Conservation (phyloP, 1,284 basidiomycete genomes). For the Mycosarcoma maydis region DNA sequence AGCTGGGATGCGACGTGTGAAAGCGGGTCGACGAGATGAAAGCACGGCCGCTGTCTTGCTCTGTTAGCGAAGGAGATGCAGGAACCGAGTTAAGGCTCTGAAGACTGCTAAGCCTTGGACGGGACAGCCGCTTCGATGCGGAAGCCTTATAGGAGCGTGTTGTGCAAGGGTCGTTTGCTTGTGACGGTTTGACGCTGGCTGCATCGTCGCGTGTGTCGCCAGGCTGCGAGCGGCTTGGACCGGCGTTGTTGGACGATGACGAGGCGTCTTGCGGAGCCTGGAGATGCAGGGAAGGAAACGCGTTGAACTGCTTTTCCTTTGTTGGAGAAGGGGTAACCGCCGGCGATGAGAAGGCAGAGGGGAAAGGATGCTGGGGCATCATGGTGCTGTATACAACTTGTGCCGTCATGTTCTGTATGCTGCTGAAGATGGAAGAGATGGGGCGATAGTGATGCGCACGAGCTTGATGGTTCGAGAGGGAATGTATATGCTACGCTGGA, state of each 20-base stretch:
- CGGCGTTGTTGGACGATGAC: conserved; percentile 4
- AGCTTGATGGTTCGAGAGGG: background rate
- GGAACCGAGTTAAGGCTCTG: conserved; percentile 46
- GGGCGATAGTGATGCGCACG: background rate
- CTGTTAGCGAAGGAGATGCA: conserved; percentile 39
- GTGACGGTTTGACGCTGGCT: no score
- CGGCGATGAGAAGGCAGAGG: conserved; percentile 35
- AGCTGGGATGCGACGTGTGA: conserved; percentile 18
- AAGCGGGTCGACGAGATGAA: conserved; percentile 27
- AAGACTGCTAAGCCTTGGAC: conserved; percentile 35
- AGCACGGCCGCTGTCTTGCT: conserved; percentile 34
- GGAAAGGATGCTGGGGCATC: conserved; percentile 39
- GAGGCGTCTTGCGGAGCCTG: conserved; percentile 2
- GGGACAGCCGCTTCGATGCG: conserved; percentile 14
- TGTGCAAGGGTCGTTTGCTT: background rate
- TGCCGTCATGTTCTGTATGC: conserved; percentile 33
- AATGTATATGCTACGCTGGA: no score
- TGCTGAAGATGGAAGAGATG: background rate
- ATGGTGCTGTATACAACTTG: conserved; percentile 34
- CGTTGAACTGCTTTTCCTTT: conserved; percentile 20
- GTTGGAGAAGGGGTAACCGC: conserved; percentile 32
- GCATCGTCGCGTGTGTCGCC: background rate
- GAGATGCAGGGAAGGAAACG: conserved; percentile 5
- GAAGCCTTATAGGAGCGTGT: conserved; percentile 7
- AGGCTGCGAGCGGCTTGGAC: conserved; percentile 3